These are phyloP conservation scores for Cyclostephanos invisitatus DNA, from an alignment of 108 stramenopile species.

Conservation along the genomic window DNA sequence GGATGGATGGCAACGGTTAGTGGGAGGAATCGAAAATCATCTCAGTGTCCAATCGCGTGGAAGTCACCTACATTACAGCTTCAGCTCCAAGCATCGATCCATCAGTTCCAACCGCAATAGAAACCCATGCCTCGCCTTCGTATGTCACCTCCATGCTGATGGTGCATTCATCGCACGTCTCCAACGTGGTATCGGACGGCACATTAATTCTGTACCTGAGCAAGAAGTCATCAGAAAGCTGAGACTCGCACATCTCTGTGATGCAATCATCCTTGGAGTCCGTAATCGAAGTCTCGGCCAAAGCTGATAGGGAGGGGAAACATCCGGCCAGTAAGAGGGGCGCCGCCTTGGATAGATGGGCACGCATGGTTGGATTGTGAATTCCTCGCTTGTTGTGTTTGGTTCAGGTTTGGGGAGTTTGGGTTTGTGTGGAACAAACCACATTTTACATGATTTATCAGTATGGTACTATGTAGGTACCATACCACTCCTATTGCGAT, in stretches of 20 bases:
- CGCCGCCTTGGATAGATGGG: neutral
- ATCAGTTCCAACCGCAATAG: constrained; percentile 29
- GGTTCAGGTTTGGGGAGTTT: too few relatives aligned
- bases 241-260: constrained; percentile 6
- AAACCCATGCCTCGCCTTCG: constrained; percentile 35
- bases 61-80: constrained; percentile 30
- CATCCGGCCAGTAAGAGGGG: neutral
- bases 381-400: too few relatives aligned
- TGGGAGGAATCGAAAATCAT: neutral
- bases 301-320: neutral
- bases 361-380: neutral
- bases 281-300: neutral
- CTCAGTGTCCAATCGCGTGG: neutral
- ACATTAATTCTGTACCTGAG: constrained; percentile 10
- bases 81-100: constrained; percentile 32
- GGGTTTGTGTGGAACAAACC: too few relatives aligned
- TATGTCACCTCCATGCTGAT: constrained; percentile 17
- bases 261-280: constrained; percentile 10
- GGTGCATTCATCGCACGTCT: neutral
- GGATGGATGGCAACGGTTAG: neutral
- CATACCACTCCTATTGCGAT: too few relatives aligned
- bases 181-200: constrained; percentile 6
- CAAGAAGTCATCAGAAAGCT: constrained; percentile 1
- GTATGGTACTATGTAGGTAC: too few relatives aligned
- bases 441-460: too few relatives aligned